These are phyloP conservation scores for Debaryomyces sp. DNA, from an alignment of 1,139 yeast genomes.

Conservation along the genomic window DNA sequence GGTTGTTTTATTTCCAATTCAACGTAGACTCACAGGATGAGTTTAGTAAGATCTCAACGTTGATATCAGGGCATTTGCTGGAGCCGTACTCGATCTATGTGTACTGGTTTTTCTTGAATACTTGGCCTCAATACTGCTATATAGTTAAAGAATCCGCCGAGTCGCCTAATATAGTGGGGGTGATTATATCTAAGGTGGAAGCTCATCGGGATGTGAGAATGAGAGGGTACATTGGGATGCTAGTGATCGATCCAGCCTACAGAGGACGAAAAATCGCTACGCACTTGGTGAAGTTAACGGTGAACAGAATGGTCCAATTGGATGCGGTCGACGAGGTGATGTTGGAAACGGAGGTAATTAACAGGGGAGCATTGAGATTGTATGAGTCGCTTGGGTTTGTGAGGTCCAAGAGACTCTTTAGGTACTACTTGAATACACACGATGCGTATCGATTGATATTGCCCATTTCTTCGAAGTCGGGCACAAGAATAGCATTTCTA, in stretches of 20 bases:
- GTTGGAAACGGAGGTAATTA: conserved; percentile 88
- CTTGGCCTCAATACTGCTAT: conserved; percentile 51
- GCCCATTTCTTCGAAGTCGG: conserved; percentile 34
- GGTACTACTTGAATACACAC: conserved; percentile 88
- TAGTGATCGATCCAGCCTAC: conserved; percentile 73
- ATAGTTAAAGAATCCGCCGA: conserved; percentile 29
- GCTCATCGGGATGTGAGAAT: conserved; percentile 69
- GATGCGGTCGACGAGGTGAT: conserved; percentile 81
- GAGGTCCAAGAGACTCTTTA: conserved; percentile 74
- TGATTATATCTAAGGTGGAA: conserved; percentile 83
- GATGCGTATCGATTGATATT: conserved; percentile 84
- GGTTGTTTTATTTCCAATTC: conserved; percentile 25
- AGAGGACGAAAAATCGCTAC: conserved; percentile 86
- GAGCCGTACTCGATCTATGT: conserved; percentile 54
- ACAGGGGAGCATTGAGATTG: conserved; percentile 70
- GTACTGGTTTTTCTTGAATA: conserved; percentile 50
- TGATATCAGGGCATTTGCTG: conserved; percentile 41
- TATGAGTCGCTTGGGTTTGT: conserved; percentile 90
- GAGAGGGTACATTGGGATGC: conserved; percentile 95
- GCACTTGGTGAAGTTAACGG: conserved; percentile 60
- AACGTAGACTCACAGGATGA: conserved; percentile 27
- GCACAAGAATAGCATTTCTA: conserved; percentile 36
- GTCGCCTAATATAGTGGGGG: conserved; percentile 57
- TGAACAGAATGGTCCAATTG: conserved; percentile 63
- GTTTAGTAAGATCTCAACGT: conserved; percentile 31